These are phyloP conservation scores for Tolypocladium endophyticum DNA, from an alignment of 2,329 filamentous ascomycete species.

Conservation along the genomic window DNA sequence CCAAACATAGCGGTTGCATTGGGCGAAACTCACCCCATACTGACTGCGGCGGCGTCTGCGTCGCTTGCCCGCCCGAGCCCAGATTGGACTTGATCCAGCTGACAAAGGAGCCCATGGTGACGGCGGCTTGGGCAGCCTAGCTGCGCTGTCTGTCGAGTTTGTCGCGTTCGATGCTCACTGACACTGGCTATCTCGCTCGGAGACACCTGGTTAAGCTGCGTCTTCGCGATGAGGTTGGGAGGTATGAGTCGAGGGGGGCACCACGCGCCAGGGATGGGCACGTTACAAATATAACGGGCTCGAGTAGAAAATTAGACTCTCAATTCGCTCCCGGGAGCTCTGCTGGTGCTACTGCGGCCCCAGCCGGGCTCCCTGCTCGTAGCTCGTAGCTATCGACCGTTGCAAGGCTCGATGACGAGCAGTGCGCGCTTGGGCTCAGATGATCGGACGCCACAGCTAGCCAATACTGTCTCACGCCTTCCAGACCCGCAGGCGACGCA, in stretches of 20 bases:
- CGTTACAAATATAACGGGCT: background rate
- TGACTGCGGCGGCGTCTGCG: conserved; percentile 17
- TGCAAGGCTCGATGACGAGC: background rate
- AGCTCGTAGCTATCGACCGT: background rate
- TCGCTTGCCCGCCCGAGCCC: conserved; percentile 11
- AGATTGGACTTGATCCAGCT: conserved; percentile 25
- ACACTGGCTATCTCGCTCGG: background rate
- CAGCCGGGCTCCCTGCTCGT: background rate
- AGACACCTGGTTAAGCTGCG: background rate
- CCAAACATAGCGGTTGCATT: background rate
- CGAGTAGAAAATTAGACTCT: background rate
- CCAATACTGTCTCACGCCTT: conserved; percentile 16
- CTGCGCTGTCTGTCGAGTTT: background rate
- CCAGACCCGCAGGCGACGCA: background rate
- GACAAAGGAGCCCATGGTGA: conserved; percentile 26
- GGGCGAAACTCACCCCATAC: conserved; percentile 19
- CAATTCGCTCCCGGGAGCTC: background rate
- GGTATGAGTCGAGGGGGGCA: background rate
- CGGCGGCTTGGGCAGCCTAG: conserved; percentile 7
- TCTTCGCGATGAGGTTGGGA: background rate
- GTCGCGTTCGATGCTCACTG: background rate
- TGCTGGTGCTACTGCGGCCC: background rate
- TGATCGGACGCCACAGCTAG: conserved; percentile 1
- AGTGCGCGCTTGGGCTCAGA: background rate
- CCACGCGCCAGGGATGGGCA: background rate